A percentile compares a stretch with the other conserved stretches of the same genome.
These are phyloP conservation scores for Amanita inopinata DNA, from an alignment of 768 basidiomycete genomes.

Conservation along the genomic window DNA sequence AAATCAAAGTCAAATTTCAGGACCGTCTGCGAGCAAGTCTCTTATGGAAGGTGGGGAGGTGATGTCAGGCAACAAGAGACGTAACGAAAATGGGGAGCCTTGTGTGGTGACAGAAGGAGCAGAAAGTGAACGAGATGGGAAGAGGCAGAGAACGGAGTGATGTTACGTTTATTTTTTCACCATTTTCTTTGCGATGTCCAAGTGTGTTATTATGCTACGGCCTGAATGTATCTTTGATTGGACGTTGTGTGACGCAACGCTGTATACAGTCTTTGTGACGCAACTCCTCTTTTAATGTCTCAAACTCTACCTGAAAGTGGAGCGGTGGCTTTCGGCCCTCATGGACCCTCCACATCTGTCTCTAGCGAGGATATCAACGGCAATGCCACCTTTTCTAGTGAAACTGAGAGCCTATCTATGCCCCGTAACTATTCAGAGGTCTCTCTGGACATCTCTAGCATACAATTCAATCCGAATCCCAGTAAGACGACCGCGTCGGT, in stretches of 20 bases:
- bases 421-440: neutral
- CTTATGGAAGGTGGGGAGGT: conserved; percentile 5
- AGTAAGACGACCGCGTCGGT: neutral
- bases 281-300: too few relatives aligned
- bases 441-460: neutral
- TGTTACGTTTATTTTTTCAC: conserved; percentile 6
- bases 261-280: too few relatives aligned
- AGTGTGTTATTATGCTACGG: conserved; percentile 5
- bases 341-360: neutral
- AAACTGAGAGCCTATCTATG: too few relatives aligned
- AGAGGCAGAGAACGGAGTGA: conserved; percentile 35
- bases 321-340: too few relatives aligned
- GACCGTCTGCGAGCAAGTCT: conserved; percentile 1
- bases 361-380: neutral
- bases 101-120: conserved; percentile 18
- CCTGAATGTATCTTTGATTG: conserved; percentile 1
- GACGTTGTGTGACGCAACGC: too few relatives aligned
- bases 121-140: conserved; percentile 23
- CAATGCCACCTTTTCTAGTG: too few relatives aligned
- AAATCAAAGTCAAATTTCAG: conserved; percentile 14
- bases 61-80: conserved; percentile 22
- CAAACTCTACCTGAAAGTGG: too few relatives aligned
- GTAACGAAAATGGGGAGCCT: conserved; percentile 30
- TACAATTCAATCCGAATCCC: neutral
- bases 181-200: conserved; percentile 3